A percentile compares a stretch with the other conserved stretches of the same genome.
Conservation (phyloP, 108 stramenopile genomes). For the Skeletonema menzelii region DNA sequence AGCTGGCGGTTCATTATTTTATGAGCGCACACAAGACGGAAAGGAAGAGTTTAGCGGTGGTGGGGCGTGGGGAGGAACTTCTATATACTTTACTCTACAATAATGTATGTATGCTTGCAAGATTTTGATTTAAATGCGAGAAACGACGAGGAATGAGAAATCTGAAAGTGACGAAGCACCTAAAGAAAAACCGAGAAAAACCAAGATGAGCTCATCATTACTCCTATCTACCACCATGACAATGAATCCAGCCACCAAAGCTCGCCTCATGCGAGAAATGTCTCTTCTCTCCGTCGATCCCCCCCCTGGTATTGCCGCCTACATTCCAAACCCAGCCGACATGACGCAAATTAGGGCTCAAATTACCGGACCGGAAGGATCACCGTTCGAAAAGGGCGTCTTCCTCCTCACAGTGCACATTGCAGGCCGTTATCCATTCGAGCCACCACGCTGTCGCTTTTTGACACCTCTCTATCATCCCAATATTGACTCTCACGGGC, state of each 20-base stretch:
- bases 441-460: slow-evolving; percentile 74
- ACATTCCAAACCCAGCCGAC: slow-evolving; percentile 54
- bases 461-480: slow-evolving; percentile 73
- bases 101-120: too few species aligned
- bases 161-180: too few species aligned
- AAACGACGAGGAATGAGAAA: too few species aligned
- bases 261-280: slow-evolving; percentile 62
- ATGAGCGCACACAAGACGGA: too few species aligned
- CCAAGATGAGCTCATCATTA: background rate
- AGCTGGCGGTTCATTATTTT: too few species aligned
- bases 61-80: too few species aligned
- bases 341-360: slow-evolving; percentile 63
- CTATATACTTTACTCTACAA: too few species aligned
- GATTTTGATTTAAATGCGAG: too few species aligned
- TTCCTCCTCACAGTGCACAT: slow-evolving; percentile 60
- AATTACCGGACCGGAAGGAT: slow-evolving; percentile 63
- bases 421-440: slow-evolving; percentile 62
- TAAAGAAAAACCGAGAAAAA: too few species aligned
- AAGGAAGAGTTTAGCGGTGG: too few species aligned
- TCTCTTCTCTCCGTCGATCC: slow-evolving; percentile 57
- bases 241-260: slow-evolving; percentile 32
- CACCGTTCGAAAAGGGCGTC: slow-evolving; percentile 65
- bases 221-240: background rate
- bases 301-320: slow-evolving; percentile 70
- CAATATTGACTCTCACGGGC: slow-evolving; percentile 66